A percentile compares a stretch with the other conserved stretches of the same genome.
phyloP scores from a whole-genome alignment of 2,329 filamentous ascomycete species.

The Trichothecium roseum region DNA sequence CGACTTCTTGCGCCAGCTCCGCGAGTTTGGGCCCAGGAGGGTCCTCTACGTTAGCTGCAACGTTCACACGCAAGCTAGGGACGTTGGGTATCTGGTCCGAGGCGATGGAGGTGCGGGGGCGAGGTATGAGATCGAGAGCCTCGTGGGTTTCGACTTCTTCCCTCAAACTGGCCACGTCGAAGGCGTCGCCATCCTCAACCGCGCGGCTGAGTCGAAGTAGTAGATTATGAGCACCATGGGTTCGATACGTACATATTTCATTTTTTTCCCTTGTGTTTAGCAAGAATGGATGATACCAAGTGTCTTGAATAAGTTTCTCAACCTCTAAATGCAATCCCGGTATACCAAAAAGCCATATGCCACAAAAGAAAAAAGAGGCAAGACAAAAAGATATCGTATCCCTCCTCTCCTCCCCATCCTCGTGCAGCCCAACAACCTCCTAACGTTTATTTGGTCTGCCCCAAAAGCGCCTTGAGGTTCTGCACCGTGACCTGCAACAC shows the following conservation, averaged over 20 bases:
- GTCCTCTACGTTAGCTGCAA: slow-evolving; percentile 96
- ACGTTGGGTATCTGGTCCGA: slow-evolving; percentile 78
- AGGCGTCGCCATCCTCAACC: slow-evolving; percentile 54
- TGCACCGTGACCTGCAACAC: slow-evolving; percentile 64
- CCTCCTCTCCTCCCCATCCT: no score
- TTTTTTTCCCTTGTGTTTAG: no score
- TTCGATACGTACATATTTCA: no score
- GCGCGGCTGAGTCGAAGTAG: slow-evolving; percentile 28
- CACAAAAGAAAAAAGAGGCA: background rate
- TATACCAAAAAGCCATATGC: background rate
- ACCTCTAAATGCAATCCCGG: no score
- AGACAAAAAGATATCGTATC: background rate
- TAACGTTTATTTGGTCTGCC: slow-evolving; percentile 17
- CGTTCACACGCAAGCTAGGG: slow-evolving; percentile 91
- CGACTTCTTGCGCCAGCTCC: slow-evolving; percentile 70
- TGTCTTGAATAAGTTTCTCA: no score
- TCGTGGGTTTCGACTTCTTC: slow-evolving; percentile 94
- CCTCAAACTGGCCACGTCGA: slow-evolving; percentile 72
- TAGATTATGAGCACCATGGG: background rate
- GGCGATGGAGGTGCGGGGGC: slow-evolving; percentile 38
- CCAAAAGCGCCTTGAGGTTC: slow-evolving; percentile 58
- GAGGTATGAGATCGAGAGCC: slow-evolving; percentile 77
- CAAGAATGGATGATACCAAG: no score
- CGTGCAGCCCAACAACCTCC: no score
- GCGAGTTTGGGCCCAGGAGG: slow-evolving; percentile 65